Evolutionary conservation across 1,284 basidiomycete genomes (phyloP), one percentile per base, ranked within the genome.

Genomic region (Cutaneotrichosporon cutaneum): DNA sequence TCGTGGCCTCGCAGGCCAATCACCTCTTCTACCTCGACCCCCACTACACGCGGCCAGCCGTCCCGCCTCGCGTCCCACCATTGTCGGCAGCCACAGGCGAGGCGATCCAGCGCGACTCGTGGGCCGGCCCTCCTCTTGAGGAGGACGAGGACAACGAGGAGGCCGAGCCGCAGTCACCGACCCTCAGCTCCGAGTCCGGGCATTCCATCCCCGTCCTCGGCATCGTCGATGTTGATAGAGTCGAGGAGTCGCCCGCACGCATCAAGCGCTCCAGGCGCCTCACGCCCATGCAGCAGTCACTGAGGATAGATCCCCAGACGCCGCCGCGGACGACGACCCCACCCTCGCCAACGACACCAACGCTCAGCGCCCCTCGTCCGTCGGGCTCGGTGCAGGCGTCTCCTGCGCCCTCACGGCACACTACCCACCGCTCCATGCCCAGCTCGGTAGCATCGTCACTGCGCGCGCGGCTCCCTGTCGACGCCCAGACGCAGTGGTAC

Each of bases 11-110:
- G 0, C 95, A 98, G 75, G 89, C 87, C 3, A 89, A 93, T 68
- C 89, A 87, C 57, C 83, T 96, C 4, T 95, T 97, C 79, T 99
- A 98, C 75, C 89, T 98, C 54, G 95, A 99, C 77, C 95, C 95
- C 0, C 95, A 98, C 75, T 88, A 95, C 72, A 85, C 92, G 0
- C 86, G 94, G 8, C 86, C 91, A 0, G 84, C 92, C 0, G 82
- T 99, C 11, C 87, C 90, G 0, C 83, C 94, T 8, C 85, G 88
- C 14, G 82, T 85, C 0, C 85, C 87, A 1, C 85, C 86, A 2
- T 73, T 68, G 11, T 56, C 56, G 9, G 61, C 55, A 7, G 55
- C 55, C n/a, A 58, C 44, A 7, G 51, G 16, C 52, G 51, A 26
- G 11, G 4, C 52, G 21, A 36, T 36, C 33, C 52, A 22, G 22